Conservation (phyloP, 345 rosid genomes). For the Boechera stricta region DNA sequence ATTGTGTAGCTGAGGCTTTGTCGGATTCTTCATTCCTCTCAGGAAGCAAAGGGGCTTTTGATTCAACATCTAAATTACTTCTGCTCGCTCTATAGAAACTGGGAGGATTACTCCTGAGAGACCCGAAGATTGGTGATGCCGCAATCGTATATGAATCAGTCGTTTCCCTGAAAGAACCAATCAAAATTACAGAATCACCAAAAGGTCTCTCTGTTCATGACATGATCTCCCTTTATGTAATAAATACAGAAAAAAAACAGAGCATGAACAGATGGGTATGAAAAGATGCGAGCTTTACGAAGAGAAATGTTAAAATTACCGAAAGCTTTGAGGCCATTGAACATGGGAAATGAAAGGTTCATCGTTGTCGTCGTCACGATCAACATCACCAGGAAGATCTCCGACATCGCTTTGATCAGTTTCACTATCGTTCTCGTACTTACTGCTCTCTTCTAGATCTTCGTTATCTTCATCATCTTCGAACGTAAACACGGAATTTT, state of each 20-base stretch:
- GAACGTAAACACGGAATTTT: conserved; percentile 46
- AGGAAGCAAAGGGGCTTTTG: conserved; percentile 60
- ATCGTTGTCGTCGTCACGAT: conserved; percentile 41
- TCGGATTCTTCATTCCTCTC: conserved; percentile 53
- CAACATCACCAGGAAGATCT: conserved; percentile 41
- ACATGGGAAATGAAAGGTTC: conserved; percentile 53
- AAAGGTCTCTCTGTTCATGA: not conserved
- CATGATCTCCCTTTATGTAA: not conserved
- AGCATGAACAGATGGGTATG: not conserved
- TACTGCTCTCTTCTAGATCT: conserved; percentile 51
- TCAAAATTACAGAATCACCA: not conserved
- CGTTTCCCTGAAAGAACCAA: conserved; percentile 63
- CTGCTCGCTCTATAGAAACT: conserved; percentile 48
- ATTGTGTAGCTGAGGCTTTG: conserved; percentile 59
- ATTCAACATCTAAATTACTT: conserved; percentile 59
- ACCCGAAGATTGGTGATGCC: conserved; percentile 67
- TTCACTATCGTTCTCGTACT: conserved; percentile 40
- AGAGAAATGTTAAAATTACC: conserved; percentile 43
- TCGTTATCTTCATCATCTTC: conserved; percentile 51
- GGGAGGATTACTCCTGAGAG: conserved; percentile 51
- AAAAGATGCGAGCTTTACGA: conserved; percentile 9
- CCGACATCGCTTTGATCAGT: conserved; percentile 42
- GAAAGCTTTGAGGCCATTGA: conserved; percentile 86
- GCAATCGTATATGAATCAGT: conserved; percentile 79
- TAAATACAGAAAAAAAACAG: not conserved